phyloP scores from a whole-genome alignment of 352 stramenopile genomes.

The Phytophthora foliorum region DNA sequence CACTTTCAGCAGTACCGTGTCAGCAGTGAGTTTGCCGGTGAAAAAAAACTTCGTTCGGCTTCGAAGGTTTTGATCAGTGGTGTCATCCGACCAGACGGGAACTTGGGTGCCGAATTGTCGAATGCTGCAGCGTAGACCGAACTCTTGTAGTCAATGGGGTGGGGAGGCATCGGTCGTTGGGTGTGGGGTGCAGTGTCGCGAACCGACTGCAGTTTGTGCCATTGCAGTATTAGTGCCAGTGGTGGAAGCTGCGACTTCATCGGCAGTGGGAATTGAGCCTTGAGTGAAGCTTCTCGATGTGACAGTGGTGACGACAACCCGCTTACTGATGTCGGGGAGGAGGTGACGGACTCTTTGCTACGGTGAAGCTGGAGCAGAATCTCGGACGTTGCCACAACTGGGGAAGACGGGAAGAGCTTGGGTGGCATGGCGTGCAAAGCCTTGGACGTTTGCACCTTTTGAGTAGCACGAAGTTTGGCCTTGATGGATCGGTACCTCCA shows the following conservation, averaged over 20 bases:
- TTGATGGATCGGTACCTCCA: constrained; percentile 67
- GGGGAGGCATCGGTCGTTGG: neutral
- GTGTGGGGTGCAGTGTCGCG: no score
- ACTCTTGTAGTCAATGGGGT: constrained; percentile 2
- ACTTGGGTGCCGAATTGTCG: neutral
- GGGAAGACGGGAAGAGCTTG: neutral
- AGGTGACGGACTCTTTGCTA: neutral
- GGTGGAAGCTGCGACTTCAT: constrained; percentile 32
- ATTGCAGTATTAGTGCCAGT: constrained; percentile 21
- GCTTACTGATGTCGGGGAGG: constrained; percentile 26
- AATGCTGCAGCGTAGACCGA: constrained; percentile 3
- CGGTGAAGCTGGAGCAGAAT: constrained; percentile 28
- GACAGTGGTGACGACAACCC: neutral
- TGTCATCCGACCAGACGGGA: neutral
- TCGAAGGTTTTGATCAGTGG: neutral
- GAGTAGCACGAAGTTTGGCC: constrained; percentile 27
- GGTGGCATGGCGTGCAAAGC: neutral
- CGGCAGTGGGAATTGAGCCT: no score
- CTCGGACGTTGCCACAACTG: neutral
- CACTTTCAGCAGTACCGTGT: neutral
- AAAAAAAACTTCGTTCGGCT: neutral
- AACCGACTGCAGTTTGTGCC: constrained; percentile 4
- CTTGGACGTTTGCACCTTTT: constrained; percentile 8
- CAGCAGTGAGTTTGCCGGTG: neutral
- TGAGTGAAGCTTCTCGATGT: no score